Evolutionary conservation across 169 alveolate species (phyloP).

Genomic region (Neospora caninum): DNA sequence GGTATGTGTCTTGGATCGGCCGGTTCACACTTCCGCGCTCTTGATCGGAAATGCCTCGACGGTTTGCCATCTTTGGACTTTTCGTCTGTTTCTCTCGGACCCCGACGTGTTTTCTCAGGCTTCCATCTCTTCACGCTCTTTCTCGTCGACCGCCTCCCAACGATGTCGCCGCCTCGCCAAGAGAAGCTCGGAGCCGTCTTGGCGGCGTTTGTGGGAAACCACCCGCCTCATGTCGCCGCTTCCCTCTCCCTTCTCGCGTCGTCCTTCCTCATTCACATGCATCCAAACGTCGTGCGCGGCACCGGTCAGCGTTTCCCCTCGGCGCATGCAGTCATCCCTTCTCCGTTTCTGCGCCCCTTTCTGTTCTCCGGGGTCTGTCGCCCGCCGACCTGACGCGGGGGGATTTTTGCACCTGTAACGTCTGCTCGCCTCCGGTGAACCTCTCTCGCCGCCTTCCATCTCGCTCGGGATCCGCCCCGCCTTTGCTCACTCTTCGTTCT

Average conservation of each 20-base stretch:
- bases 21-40: too few species aligned
- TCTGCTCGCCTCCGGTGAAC: too few species aligned
- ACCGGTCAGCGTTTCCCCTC: not conserved
- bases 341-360: not conserved
- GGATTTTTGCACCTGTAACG: too few species aligned
- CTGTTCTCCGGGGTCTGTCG: not conserved
- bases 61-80: too few species aligned
- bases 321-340: not conserved
- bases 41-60: too few species aligned
- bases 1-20: too few species aligned
- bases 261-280: not conserved
- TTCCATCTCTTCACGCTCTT: constrained; percentile 1
- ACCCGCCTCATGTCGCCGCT: not conserved
- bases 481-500: too few species aligned
- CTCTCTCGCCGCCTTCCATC: too few species aligned
- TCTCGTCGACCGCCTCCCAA: not conserved
- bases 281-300: not conserved
- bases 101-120: not conserved
- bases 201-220: not conserved
- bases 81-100: too few species aligned
- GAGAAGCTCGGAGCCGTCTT: not conserved
- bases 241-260: not conserved
- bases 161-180: not conserved
- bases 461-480: too few species aligned
- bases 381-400: not conserved